Conservation (phyloP, 202 grass and related monocot genomes). For the Hordeum pubiflorum region DNA sequence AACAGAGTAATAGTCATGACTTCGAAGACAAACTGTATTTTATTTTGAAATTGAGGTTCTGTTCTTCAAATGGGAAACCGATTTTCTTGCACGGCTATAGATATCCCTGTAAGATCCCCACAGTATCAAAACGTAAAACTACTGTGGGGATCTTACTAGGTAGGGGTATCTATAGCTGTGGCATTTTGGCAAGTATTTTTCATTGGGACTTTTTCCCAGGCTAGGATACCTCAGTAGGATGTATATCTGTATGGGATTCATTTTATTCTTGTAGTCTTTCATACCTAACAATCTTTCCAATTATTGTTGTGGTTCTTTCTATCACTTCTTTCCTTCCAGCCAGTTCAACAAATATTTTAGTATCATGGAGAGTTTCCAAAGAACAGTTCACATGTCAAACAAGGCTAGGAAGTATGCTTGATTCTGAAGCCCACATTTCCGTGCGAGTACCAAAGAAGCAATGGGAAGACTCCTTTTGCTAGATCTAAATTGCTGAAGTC, state of each 20-base stretch:
- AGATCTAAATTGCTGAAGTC: neutral
- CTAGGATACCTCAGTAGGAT: neutral
- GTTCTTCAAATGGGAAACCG: neutral
- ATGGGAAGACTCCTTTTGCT: neutral
- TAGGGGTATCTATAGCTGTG: neutral
- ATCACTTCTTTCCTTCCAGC: neutral
- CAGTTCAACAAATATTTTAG: neutral
- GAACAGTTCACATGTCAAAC: neutral
- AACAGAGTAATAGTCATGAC: neutral
- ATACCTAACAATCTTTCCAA: neutral
- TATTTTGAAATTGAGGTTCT: neutral
- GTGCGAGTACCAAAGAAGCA: neutral
- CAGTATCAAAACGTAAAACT: neutral
- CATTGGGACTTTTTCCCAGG: slow-evolving; percentile 23
- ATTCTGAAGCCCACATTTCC: neutral
- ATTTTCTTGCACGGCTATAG: neutral
- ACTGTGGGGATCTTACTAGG: too few relatives aligned
- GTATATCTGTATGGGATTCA: slow-evolving; percentile 19
- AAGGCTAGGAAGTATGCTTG: neutral
- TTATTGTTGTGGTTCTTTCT: slow-evolving; percentile 12
- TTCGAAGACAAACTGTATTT: neutral
- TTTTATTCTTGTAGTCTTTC: slow-evolving; percentile 23
- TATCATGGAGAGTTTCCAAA: neutral
- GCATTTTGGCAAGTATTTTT: slow-evolving; percentile 19
- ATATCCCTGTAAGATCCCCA: slow-evolving; percentile 11